Base-by-base conservation (phyloP, 345 rosid species). In the Corchorus olitorius region DNA sequence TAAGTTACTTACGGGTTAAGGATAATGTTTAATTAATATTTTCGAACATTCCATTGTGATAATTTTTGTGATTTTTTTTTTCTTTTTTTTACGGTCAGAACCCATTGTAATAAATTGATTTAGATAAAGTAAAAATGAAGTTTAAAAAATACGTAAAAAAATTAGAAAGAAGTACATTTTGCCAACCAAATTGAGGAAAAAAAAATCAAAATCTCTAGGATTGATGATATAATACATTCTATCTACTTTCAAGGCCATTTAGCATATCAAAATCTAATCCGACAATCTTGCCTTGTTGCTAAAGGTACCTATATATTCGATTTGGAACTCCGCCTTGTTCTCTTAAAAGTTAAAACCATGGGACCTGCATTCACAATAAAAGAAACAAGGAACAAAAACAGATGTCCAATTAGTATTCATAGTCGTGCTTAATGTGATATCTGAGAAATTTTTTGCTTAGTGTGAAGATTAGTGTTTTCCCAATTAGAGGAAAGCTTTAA, bases 221-320 rank as follows among this genome's bases (percentile, higher is more conserved):
- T 2, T 39, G 43, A 6, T 19, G 39, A 53, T 7, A 17, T 5
- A 17, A 16, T 14, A 13, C 10, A 19, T n/a, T 55, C 63, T 19
- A 41, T 37, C 37, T 20, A 45, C 35, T 59, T 6, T 41, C 65
- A 16, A 56, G 52, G 10, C 15, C 48, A 20, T 45, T 1, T 56
- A 58, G 65, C 41, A 56, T 46, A 39, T 72, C 49, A 8, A 35
- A 63, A 63, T 48, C 54, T n/a, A 59, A 19, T 53, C 70, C 53
- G 64, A 75, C 78, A 75, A 75, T 15, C 78, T 75, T 75, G 50
- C 73, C 72, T 52, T 70, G 74, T 35, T 37, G 48, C 62, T n/a
- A 35, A 52, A 70, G 62, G 74, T 27, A 27, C 27, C 27, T 27
- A 27, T 27, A 27, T 27, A 27, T 27, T 27, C 27, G 27, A 6